phyloP scores from a whole-genome alignment of 2,329 filamentous ascomycete genomes.

The Catunica adiposa region DNA sequence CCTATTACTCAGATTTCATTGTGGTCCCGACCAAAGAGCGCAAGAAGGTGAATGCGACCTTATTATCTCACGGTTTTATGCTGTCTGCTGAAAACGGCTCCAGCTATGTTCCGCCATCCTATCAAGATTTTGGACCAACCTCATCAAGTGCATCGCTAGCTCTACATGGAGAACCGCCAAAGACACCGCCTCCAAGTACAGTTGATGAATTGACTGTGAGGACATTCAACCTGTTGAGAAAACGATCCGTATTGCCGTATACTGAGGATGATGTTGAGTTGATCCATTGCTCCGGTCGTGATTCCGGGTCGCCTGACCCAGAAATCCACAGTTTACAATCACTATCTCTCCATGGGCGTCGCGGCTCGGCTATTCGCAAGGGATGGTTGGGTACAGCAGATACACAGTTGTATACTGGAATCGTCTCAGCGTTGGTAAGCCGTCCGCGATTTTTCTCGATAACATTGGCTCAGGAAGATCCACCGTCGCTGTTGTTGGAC shows the following conservation, averaged over 20 bases:
- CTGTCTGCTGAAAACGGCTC: constrained; percentile 51
- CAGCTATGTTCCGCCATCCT: constrained; percentile 17
- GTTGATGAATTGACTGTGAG: constrained; percentile 64
- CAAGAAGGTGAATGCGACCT: constrained; percentile 55
- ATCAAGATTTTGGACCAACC: constrained; percentile 1
- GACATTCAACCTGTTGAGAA: constrained; percentile 71
- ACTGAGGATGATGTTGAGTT: constrained; percentile 54
- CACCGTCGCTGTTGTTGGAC: constrained; percentile 58
- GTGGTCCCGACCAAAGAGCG: constrained; percentile 66
- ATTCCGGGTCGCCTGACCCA: constrained; percentile 18
- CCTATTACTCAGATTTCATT: constrained; percentile 95
- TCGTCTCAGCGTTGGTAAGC: constrained; percentile 42
- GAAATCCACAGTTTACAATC: constrained; percentile 20
- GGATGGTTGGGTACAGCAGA: constrained; percentile 46
- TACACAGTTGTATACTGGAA: constrained; percentile 44
- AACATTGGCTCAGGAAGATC: constrained; percentile 56
- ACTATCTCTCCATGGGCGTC: constrained; percentile 15
- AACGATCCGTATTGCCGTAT: constrained; percentile 55
- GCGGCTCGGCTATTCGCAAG: constrained; percentile 16
- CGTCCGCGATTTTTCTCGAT: constrained; percentile 57
- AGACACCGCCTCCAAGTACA: constrained; percentile 61
- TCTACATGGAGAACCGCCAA: constrained; percentile 27
- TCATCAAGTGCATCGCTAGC: neutral
- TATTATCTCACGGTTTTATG: constrained; percentile 67
- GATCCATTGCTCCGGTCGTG: constrained; percentile 62